A percentile compares a stretch with the other conserved stretches of the same genome.
These are phyloP conservation scores for Linum trigynum DNA, from an alignment of 345 rosid species.

Conservation along the genomic window DNA sequence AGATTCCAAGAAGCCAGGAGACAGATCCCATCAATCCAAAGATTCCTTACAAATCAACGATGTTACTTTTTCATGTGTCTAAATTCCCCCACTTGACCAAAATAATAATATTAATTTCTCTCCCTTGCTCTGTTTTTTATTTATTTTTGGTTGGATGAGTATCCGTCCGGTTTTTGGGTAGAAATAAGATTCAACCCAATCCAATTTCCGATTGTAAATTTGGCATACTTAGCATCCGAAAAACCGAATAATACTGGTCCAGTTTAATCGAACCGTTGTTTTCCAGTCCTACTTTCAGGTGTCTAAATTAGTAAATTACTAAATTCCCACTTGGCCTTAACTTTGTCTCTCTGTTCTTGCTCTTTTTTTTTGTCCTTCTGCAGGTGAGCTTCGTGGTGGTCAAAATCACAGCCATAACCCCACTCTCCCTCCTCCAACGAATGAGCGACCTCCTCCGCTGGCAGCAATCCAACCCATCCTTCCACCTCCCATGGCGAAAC, in stretches of 20 bases:
- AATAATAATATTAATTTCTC: no score
- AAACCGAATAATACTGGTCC: no score
- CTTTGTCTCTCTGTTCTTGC: not conserved
- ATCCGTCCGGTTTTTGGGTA: no score
- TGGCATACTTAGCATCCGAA: no score
- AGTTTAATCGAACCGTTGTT: no score
- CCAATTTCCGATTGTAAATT: no score
- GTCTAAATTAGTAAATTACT: no score
- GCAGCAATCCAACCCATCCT: constrained; percentile 51
- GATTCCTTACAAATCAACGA: not conserved
- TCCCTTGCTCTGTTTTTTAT: no score
- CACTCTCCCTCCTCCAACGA: constrained; percentile 46
- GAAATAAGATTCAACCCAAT: no score
- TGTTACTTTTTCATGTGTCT: not conserved
- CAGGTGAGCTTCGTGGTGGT: constrained; percentile 72
- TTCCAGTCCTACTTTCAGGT: no score
- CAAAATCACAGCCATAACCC: constrained; percentile 75
- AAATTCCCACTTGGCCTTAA: not conserved
- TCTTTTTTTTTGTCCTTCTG: not conserved
- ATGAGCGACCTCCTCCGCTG: constrained; percentile 74
- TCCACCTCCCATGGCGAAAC: constrained; percentile 66
- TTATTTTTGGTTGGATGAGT: no score
- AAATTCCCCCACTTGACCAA: no score
- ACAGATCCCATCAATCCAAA: not conserved
- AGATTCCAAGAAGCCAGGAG: not conserved